Evolutionary conservation across 805 yeast species (phyloP), one percentile per base, ranked within the genome.

Genomic region (Sungouiella thailandica): DNA sequence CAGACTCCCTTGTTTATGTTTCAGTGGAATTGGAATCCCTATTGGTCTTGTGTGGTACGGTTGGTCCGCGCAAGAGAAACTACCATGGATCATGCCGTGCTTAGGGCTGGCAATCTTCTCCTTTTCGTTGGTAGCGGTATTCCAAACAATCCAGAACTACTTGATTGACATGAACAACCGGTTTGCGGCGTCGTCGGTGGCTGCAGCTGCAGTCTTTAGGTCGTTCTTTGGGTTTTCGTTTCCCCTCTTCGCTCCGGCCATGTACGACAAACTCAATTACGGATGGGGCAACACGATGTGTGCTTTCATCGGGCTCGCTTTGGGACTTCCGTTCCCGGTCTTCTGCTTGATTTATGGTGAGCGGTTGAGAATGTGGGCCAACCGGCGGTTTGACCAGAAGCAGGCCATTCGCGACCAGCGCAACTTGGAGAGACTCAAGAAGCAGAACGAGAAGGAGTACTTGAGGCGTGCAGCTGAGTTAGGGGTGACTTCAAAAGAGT

Each of bases 221-320:
- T 77, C 86, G 4, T 53, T 72, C 27, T 70, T 82, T 48, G 90
- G 89, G 1, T 82, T 79, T 35, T 65, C 73, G 8, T 80, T 83
- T 60, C 93, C 88, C 5, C 57, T 80, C 26, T 78, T 79, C 53
- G 83, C 82, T 2, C 55, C 64, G 7, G 58, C 68, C 7, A 73
- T 81, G 80, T 82, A 77, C 52, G 56, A 55, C 29, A 54, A 38
- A 7, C 53, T 82, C 28, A 80, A 80, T 14, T 78, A 78, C 45
- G 85, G 84, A 4, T 80, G 86, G 87, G 84, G 84, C 16, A 74
- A 75, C 49, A 72, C 83, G 0, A 51, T 81, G 46, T 75, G 78
- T 53, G 87, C 72, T 0, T 61, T 78, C 25, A 54, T 80, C 31
- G 80, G 73, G 7, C 39, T 78, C 11, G 68, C 68, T 1, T 59